Percentiles rank a stretch among this genome's conserved stretches.
Evolutionary conservation across 1,284 basidiomycete species (phyloP).

Genomic region (Violaceomyces palustris): DNA sequence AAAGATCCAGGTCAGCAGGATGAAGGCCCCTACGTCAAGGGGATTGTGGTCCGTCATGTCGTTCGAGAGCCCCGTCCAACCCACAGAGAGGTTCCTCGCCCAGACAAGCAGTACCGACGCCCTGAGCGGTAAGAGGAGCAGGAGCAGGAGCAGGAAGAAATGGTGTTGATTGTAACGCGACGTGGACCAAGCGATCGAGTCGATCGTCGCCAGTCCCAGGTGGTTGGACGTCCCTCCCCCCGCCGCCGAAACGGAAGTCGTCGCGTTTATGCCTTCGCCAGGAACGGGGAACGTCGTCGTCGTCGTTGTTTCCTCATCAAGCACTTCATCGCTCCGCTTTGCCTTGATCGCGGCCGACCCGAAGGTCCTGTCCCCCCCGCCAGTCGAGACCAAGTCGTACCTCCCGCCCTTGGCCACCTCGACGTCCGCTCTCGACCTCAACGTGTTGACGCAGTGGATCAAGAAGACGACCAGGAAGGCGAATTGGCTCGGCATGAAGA

Average conservation of each 20-base stretch:
- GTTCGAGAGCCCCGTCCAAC: constrained; percentile 50
- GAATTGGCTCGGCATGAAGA: constrained; percentile 82
- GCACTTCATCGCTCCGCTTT: no score
- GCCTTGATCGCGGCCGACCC: background rate
- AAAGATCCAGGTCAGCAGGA: constrained; percentile 57
- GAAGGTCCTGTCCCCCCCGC: background rate
- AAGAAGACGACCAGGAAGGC: constrained; percentile 76
- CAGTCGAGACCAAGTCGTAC: background rate
- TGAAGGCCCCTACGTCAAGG: constrained; percentile 63
- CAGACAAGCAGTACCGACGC: constrained; percentile 80
- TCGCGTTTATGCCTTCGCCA: background rate
- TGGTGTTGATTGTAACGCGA: constrained; percentile 57
- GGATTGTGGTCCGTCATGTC: constrained; percentile 64
- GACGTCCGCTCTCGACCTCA: constrained; percentile 34
- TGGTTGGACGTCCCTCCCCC: constrained; percentile 11
- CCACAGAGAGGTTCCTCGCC: constrained; percentile 65
- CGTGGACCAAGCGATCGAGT: no score
- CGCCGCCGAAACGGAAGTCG: background rate
- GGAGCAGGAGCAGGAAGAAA: constrained; percentile 66
- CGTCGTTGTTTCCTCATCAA: no score
- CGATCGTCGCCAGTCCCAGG: no score
- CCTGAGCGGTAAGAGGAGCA: constrained; percentile 76
- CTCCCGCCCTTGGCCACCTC: background rate
- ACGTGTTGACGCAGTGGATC: constrained; percentile 61
- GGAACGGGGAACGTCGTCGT: background rate